Percentiles rank a stretch among this genome's conserved stretches.
Conservation (phyloP, 192 early-diverging fungal species). For the Rhizophlyctis rosea region DNA sequence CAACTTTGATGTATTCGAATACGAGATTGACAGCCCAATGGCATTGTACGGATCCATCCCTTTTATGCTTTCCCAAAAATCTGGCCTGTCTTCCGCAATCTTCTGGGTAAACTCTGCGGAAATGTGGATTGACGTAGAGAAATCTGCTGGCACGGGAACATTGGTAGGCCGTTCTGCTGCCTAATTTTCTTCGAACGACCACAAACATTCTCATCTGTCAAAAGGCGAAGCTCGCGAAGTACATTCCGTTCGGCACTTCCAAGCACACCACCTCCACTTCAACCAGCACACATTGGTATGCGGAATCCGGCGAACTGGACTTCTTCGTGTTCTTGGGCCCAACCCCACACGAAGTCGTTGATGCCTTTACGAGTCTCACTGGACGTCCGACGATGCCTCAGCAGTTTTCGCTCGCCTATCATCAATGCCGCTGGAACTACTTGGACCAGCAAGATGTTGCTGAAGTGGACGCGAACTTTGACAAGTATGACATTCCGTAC, state of each 20-base stretch:
- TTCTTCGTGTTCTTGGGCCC: conserved; percentile 82
- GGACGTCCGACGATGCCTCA: conserved; percentile 83
- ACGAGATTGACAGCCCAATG: conserved; percentile 92
- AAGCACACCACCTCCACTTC: conserved; percentile 24
- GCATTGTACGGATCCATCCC: conserved; percentile 95
- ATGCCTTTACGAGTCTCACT: conserved; percentile 72
- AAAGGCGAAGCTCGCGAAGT: conserved; percentile 18
- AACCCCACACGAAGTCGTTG: conserved; percentile 60
- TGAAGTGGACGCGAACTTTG: conserved; percentile 82
- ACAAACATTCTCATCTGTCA: conserved; percentile 24
- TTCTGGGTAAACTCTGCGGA: conserved; percentile 95
- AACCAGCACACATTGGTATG: conserved; percentile 87
- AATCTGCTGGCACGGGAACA: conserved; percentile 42
- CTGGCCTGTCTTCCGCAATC: conserved; percentile 69
- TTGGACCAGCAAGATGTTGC: conserved; percentile 84
- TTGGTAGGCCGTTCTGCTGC: conserved; percentile 28
- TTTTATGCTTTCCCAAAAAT: conserved; percentile 87
- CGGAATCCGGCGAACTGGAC: conserved; percentile 88
- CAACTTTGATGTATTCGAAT: conserved; percentile 98
- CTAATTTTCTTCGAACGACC: conserved; percentile 32
- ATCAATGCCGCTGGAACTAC: conserved; percentile 99
- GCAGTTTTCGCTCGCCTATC: conserved; percentile 86
- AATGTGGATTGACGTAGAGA: conserved; percentile 96
- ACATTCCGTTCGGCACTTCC: conserved; percentile 13
- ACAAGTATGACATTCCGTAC: conserved; percentile 88